These are phyloP conservation scores for Tetrahymena borealis DNA, from an alignment of 73 alveolate species.

Conservation along the genomic window DNA sequence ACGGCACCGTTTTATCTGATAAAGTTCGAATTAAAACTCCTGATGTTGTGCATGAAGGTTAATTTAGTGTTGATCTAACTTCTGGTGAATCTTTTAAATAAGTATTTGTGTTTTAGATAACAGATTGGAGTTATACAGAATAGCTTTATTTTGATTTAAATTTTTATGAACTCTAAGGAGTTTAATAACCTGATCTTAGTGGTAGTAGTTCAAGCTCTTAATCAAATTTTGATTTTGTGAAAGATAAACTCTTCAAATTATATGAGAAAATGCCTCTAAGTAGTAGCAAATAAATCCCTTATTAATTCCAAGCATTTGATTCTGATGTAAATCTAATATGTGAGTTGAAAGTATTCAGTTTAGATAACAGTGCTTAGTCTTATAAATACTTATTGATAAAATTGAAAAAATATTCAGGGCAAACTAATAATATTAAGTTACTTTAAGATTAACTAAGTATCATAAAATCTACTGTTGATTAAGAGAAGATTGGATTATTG, in stretches of 20 bases:
- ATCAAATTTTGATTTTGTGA: not conserved
- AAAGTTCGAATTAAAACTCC: not conserved
- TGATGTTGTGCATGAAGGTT: not conserved
- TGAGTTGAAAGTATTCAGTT: not conserved
- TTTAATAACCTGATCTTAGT: no score
- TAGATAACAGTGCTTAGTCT: not conserved
- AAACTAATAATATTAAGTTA: not conserved
- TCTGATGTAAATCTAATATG: not conserved
- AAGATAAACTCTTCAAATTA: not conserved
- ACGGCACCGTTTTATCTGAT: not conserved
- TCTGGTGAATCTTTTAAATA: not conserved
- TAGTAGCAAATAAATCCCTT: not conserved
- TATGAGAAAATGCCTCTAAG: not conserved
- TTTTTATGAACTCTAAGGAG: not conserved
- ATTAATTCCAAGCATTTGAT: not conserved
- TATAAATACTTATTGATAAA: not conserved
- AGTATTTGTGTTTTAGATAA: not conserved
- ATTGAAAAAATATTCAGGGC: not conserved
- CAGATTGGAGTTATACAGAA: not conserved
- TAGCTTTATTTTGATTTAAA: not conserved
- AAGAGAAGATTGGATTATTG: not conserved
- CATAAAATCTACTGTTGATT: not conserved
- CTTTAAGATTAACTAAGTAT: not conserved
- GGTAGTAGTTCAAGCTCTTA: not conserved
- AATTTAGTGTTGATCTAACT: not conserved